Conservation (phyloP, 2,329 filamentous ascomycete species). For the Aspergillus thermomutatus region DNA sequence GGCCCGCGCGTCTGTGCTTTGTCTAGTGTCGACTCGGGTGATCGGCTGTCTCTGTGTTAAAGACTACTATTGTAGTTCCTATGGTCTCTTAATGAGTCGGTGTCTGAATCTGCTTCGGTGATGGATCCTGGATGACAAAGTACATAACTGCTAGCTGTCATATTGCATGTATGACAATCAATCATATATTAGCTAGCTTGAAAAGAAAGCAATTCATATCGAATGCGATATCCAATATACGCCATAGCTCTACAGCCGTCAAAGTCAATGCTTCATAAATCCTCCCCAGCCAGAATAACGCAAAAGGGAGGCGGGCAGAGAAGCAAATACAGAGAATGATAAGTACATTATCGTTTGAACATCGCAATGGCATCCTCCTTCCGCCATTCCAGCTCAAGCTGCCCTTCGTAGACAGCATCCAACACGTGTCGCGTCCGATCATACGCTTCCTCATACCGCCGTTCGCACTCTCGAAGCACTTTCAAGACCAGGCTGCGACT, state of each 20-base stretch:
- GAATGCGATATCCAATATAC: neutral
- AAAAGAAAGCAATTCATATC: neutral
- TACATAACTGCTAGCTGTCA: too few species aligned
- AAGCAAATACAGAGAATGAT: constrained; percentile 4
- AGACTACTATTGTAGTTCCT: too few species aligned
- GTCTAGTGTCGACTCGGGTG: too few species aligned
- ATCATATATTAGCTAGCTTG: neutral
- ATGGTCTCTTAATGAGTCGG: too few species aligned
- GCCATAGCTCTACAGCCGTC: neutral
- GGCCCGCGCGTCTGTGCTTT: too few species aligned
- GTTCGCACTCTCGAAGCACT: constrained; percentile 60
- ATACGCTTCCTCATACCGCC: constrained; percentile 52
- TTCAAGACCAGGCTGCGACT: constrained; percentile 58
- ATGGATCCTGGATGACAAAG: too few species aligned
- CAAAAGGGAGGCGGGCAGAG: neutral
- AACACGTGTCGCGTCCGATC: constrained; percentile 49
- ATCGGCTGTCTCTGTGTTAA: too few species aligned
- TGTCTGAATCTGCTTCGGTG: too few species aligned
- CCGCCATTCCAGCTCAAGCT: constrained; percentile 47
- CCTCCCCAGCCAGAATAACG: constrained; percentile 2
- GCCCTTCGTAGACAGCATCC: constrained; percentile 44
- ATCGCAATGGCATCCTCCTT: constrained; percentile 44
- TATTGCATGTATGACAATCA: too few species aligned
- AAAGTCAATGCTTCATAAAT: constrained; percentile 1
- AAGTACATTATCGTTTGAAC: constrained; percentile 36